Evolutionary conservation across 371 early-diverging fungal species (phyloP), one percentile per base, ranked within the genome.

Genomic region (Rhizopus delemar): DNA sequence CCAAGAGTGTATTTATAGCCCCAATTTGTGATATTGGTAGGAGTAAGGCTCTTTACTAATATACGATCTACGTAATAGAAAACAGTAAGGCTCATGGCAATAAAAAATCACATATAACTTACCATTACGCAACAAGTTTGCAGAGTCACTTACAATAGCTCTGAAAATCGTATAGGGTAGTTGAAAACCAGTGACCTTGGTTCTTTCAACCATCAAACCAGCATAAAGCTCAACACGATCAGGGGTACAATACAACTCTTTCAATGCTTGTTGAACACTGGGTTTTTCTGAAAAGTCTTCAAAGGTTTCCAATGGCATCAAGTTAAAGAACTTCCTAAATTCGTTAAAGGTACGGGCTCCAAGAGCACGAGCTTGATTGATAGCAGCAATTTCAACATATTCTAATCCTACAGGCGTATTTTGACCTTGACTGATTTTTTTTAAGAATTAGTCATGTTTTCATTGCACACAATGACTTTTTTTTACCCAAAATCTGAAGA

Each of bases 41-140:
- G 77, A n/a, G 59, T 78, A 11, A 75, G 29, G n/a, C 74, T 78
- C 15, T 75, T 64, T 4, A 57, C 46, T 8, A 71, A 54, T 39
- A 63, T 59, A 41, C 67, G 70, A 51, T 70, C 69, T 69, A 61
- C 5, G 22, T 22, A 22, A 22, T 22, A 22, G 22, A 22, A 22
- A 22, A 22, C 22, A 22, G 22, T 22, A 22, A 22, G 22, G 22
- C 22, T 22, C 22, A 2, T 22, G 22, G 22, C 22, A 22, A 22
- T 22, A 22, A 46, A n/a, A 46, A 29, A 36, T 16, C 15, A 16
- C 36, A 15, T 43, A n/a, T 13, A 13, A 43, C 46, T 60, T 73
- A 75, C 82, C 83, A 48, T 83, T 83, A 38, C 77, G 62, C n/a
- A 82, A 35, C 9, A 83, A 59, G 34, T 83, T 83, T 11, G 72